Evolutionary conservation across 2,329 filamentous ascomycete species (phyloP), one percentile per base, ranked within the genome.

Genomic region (Periglandula ipomoeae): DNA sequence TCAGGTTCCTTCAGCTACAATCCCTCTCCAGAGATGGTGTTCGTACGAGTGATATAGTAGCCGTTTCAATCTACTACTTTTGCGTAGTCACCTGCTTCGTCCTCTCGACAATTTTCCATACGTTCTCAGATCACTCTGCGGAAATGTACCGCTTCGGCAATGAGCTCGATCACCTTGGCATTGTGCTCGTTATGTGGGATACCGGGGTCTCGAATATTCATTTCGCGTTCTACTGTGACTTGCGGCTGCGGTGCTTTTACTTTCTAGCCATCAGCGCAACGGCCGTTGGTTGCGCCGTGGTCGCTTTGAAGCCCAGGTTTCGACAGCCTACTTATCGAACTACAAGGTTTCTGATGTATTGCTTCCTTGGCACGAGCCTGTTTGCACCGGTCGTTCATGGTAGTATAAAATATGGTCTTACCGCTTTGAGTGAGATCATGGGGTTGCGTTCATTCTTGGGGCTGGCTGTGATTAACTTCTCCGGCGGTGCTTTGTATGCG

Each of bases 131-230:
- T 48, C 61, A 64, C 53, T 62, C 58, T 45, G 50, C 52, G 9
- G 48, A 52, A 10, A 53, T 63, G 44, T 55, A 58, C 45, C 56
- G 53, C 30, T 53, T 61, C 27, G 58, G 59, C 42, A 61, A 61
- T 41, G 54, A 63, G 43, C 59, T 61, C 17, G 60, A 61, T 47
- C 56, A 64, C 39, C 48, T 62, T n/a, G 61, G 59, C 22, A 62
- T 62, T 40, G 55, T 34, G 13, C 30, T 62, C n/a, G 30, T 34
- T n/a, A 34, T 34, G 30, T 34, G 30, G 30, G 27, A n/a, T 1
- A 58, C 61, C 1, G 58, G 56, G 11, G 47, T 62, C 3, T 58
- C 59, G 0, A 53, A 53, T 24, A 49, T 52, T 17, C 56, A 61
- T 40, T 59, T 62, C 45, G 57, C 51, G 48, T 60, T 63, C 47